Evolutionary conservation across 1,284 basidiomycete genomes (phyloP).

Genomic region (Lentinula novae-zelandiae): DNA sequence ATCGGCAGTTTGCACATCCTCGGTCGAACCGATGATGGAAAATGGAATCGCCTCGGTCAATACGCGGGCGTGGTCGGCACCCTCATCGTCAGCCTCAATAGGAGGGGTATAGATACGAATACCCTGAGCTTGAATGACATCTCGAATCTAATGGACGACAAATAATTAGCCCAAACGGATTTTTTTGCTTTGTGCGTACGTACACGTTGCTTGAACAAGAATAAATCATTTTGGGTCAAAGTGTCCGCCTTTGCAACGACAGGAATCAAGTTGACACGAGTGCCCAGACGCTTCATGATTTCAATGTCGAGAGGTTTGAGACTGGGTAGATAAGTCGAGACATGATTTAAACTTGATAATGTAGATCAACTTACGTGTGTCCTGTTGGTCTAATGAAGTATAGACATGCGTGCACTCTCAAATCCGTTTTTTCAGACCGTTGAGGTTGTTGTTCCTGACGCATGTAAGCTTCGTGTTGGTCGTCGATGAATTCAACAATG

Average conservation of each 20-base stretch:
- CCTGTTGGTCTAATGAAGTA: slow-evolving; percentile 98
- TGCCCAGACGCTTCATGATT: slow-evolving; percentile 97
- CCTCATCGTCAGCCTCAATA: slow-evolving; percentile 89
- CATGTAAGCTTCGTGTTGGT: slow-evolving; percentile 99
- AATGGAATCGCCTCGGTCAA: slow-evolving; percentile 93
- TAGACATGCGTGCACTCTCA: slow-evolving; percentile 95
- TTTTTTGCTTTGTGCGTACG: slow-evolving; percentile 25
- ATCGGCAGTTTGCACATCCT: slow-evolving; percentile 90
- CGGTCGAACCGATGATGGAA: slow-evolving; percentile 96
- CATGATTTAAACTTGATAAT: slow-evolving; percentile 7
- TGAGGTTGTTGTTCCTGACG: slow-evolving; percentile 98
- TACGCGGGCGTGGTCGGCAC: slow-evolving; percentile 86
- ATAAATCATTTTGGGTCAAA: slow-evolving; percentile 89
- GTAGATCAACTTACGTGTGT: slow-evolving; percentile 70
- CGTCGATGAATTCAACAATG: slow-evolving; percentile 99
- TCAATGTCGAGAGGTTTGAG: slow-evolving; percentile 98
- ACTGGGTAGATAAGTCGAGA: slow-evolving; percentile 34
- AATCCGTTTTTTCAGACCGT: slow-evolving; percentile 89
- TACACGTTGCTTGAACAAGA: slow-evolving; percentile 90
- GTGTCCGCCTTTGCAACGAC: slow-evolving; percentile 97
- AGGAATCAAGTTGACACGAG: slow-evolving; percentile 96
- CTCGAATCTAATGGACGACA: slow-evolving; percentile 63
- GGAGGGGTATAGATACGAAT: slow-evolving; percentile 96
- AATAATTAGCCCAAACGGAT: no score
- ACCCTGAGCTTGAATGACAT: slow-evolving; percentile 86